Conservation (phyloP, 441 rosid genomes). For the Macaranga tanarius region DNA sequence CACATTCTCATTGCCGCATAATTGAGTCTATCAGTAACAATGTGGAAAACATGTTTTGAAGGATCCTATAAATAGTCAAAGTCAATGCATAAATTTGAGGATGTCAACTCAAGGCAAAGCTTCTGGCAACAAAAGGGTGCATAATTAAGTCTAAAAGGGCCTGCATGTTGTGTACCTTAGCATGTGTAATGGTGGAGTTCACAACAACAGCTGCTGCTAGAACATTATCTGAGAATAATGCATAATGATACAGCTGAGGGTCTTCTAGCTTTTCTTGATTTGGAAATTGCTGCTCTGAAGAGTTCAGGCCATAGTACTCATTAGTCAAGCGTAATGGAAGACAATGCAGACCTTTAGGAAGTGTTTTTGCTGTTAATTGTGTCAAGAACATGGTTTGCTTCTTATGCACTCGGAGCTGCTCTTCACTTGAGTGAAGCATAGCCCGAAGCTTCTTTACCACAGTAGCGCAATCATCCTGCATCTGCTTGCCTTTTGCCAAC, state of each 20-base stretch:
- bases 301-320: conserved; percentile 63
- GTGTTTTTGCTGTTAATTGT: conserved; percentile 87
- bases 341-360: conserved; percentile 96
- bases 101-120: conserved; percentile 15
- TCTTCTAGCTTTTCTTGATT: conserved; percentile 74
- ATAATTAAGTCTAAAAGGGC: conserved; percentile 6
- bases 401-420: conserved; percentile 90
- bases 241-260: conserved; percentile 69
- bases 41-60: conserved; percentile 60
- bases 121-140: conserved; percentile 12
- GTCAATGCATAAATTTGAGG: conserved; percentile 19
- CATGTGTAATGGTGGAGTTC: conserved; percentile 67
- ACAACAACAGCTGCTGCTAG: conserved; percentile 84
- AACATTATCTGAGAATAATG: conserved; percentile 83
- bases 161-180: conserved; percentile 49
- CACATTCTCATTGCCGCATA: conserved; percentile 84
- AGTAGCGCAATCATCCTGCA: conserved; percentile 83
- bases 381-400: conserved; percentile 88
- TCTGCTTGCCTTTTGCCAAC: conserved; percentile 72
- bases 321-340: conserved; percentile 89
- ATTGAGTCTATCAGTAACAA: conserved; percentile 70
- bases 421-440: conserved; percentile 90
- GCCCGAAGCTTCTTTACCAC: conserved; percentile 91
- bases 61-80: conserved; percentile 50
- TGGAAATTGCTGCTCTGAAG: conserved; percentile 63